phyloP scores from a whole-genome alignment of 2,329 filamentous ascomycete species.

The Orbilia ellipsospora region DNA sequence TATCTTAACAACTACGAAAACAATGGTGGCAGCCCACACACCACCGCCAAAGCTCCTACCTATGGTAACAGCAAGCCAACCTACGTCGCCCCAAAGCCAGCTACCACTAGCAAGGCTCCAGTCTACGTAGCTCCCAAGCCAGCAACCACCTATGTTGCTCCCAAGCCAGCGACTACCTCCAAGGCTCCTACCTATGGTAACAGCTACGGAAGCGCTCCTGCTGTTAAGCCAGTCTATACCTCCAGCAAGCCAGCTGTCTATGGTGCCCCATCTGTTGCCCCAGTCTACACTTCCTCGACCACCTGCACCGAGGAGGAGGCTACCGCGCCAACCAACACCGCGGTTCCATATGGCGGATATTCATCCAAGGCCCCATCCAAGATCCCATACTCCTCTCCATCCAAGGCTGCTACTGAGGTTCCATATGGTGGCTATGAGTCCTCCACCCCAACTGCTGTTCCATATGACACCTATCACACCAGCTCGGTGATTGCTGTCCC shows the following conservation, averaged over 20 bases:
- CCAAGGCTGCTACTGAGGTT: too few relatives aligned
- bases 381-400: constrained; percentile 2
- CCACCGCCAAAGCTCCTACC: constrained; percentile 9
- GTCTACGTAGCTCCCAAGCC: constrained; percentile 8
- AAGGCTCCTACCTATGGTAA: constrained; percentile 17
- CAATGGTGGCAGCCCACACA: constrained; percentile 2
- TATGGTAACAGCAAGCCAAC: background rate
- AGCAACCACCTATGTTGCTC: background rate
- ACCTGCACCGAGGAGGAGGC: constrained; percentile 31
- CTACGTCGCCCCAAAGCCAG: constrained; percentile 20
- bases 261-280: constrained; percentile 4
- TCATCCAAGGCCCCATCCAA: constrained; percentile 3
- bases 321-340: constrained; percentile 24
- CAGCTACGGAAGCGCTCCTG: background rate
- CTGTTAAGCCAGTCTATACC: background rate
- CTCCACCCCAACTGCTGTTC: background rate
- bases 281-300: background rate
- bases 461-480: constrained; percentile 4
- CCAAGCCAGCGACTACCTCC: constrained; percentile 1
- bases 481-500: constrained; percentile 11
- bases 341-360: too few relatives aligned
- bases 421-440: constrained; percentile 18
- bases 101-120: constrained; percentile 2
- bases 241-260: background rate
- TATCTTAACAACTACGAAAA: constrained; percentile 30